A percentile compares a stretch with the other conserved stretches of the same genome.
phyloP scores from a whole-genome alignment of 1,139 yeast genomes.

The Candida frijolesensis region DNA sequence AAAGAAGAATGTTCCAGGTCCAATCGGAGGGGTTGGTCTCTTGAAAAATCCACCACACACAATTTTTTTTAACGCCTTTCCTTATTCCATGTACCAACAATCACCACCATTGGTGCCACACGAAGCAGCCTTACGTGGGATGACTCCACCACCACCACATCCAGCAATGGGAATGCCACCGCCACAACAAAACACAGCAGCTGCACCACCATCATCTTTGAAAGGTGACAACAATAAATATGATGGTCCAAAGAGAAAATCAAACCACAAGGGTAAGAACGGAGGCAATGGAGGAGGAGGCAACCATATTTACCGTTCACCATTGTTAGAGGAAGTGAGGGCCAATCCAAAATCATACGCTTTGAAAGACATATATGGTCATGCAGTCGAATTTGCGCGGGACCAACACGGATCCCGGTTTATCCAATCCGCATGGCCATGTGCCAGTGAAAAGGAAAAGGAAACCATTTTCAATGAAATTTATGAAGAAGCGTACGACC shows the following conservation, averaged over 20 bases:
- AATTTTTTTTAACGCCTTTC: slow-evolving; percentile 54
- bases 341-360: slow-evolving; percentile 64
- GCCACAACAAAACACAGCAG: slow-evolving; percentile 1
- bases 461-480: slow-evolving; percentile 86
- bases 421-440: slow-evolving; percentile 83
- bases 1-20: slow-evolving; percentile 18
- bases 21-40: slow-evolving; percentile 41
- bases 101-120: slow-evolving; percentile 28
- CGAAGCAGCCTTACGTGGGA: slow-evolving; percentile 8
- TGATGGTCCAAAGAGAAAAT: slow-evolving; percentile 3
- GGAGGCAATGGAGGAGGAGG: slow-evolving; percentile 21
- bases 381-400: slow-evolving; percentile 87
- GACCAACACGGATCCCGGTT: slow-evolving; percentile 98
- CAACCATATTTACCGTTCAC: slow-evolving; percentile 67
- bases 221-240: slow-evolving; percentile 2
- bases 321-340: slow-evolving; percentile 85
- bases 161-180: slow-evolving; percentile 3
- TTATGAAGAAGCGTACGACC: slow-evolving; percentile 68
- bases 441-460: slow-evolving; percentile 68
- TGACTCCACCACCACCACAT: slow-evolving; percentile 16
- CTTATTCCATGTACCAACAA: slow-evolving; percentile 47
- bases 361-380: slow-evolving; percentile 78
- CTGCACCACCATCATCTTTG: not conserved
- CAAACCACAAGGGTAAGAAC: slow-evolving; percentile 7
- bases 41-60: slow-evolving; percentile 37